A percentile compares a stretch with the other conserved stretches of the same genome.
Evolutionary conservation across 352 stramenopile species (phyloP).

Genomic region (Phytophthora melonis): DNA sequence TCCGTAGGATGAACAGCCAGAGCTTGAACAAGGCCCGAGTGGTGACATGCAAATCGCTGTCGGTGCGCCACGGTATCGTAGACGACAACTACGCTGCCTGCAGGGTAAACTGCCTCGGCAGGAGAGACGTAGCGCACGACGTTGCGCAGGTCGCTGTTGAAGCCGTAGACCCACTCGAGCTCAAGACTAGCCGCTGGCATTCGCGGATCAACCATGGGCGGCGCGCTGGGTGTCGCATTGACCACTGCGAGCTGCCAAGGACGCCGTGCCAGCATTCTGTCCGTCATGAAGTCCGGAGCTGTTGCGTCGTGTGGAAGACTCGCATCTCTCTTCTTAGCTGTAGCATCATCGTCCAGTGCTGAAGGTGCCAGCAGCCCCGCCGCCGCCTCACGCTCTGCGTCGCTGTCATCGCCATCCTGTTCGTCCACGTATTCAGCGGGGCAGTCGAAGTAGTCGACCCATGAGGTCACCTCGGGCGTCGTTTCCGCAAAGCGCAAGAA

Average conservation of each 20-base stretch:
- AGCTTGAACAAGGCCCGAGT: constrained; percentile 67
- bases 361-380: constrained; percentile 28
- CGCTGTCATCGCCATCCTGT: constrained; percentile 67
- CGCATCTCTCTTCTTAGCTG: constrained; percentile 54
- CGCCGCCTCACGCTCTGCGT: constrained; percentile 52
- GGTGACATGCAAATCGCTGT: constrained; percentile 71
- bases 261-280: constrained; percentile 41
- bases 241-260: constrained; percentile 74
- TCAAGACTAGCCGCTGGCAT: constrained; percentile 69
- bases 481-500: constrained; percentile 82
- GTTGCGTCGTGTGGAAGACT: constrained; percentile 59
- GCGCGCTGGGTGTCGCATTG: constrained; percentile 66
- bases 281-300: constrained; percentile 46
- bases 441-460: constrained; percentile 85
- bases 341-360: constrained; percentile 29
- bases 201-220: constrained; percentile 58
- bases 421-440: constrained; percentile 60
- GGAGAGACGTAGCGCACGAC: constrained; percentile 72
- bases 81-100: constrained; percentile 65
- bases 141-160: constrained; percentile 74
- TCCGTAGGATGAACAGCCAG: constrained; percentile 67
- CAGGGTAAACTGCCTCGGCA: constrained; percentile 70
- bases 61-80: constrained; percentile 81
- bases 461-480: constrained; percentile 85
- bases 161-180: constrained; percentile 85